These are phyloP conservation scores for Lepidium africanum DNA, from an alignment of 345 rosid species.

Conservation along the genomic window DNA sequence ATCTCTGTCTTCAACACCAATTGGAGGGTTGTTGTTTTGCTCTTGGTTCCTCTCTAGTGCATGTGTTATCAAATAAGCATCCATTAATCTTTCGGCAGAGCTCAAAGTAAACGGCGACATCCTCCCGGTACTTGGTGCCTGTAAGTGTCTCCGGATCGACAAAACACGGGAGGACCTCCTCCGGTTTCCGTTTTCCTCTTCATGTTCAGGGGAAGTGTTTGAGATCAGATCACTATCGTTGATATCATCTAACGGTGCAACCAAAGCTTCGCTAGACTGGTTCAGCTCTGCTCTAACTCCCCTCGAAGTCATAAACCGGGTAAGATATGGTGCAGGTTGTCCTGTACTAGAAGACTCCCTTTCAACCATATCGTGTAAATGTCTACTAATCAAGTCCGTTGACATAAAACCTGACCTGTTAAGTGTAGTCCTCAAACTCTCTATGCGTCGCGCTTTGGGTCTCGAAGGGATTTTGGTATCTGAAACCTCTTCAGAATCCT, in stretches of 20 bases:
- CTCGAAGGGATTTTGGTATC: constrained; percentile 56
- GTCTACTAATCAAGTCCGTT: constrained; percentile 63
- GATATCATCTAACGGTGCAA: background rate
- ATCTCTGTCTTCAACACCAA: constrained; percentile 65
- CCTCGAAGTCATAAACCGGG: constrained; percentile 41
- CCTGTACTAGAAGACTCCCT: constrained; percentile 40
- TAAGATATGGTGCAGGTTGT: constrained; percentile 26
- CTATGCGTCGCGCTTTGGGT: constrained; percentile 64
- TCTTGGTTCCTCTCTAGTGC: constrained; percentile 48
- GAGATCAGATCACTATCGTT: constrained; percentile 39
- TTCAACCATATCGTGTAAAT: constrained; percentile 49
- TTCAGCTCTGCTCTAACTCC: constrained; percentile 64
- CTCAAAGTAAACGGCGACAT: constrained; percentile 17
- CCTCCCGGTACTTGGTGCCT: constrained; percentile 19
- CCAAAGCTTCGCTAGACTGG: constrained; percentile 28
- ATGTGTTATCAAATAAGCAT: constrained; percentile 39
- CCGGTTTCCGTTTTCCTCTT: constrained; percentile 31
- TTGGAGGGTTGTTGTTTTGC: constrained; percentile 27
- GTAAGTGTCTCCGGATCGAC: constrained; percentile 32
- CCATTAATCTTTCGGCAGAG: constrained; percentile 43
- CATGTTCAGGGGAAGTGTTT: constrained; percentile 29
- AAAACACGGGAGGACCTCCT: constrained; percentile 28
- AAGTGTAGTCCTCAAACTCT: constrained; percentile 73
- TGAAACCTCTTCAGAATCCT: constrained; percentile 39
- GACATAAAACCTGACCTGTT: constrained; percentile 43